Conservation (phyloP, 2,329 filamentous ascomycete genomes). For the Colletotrichum ledebouriae region DNA sequence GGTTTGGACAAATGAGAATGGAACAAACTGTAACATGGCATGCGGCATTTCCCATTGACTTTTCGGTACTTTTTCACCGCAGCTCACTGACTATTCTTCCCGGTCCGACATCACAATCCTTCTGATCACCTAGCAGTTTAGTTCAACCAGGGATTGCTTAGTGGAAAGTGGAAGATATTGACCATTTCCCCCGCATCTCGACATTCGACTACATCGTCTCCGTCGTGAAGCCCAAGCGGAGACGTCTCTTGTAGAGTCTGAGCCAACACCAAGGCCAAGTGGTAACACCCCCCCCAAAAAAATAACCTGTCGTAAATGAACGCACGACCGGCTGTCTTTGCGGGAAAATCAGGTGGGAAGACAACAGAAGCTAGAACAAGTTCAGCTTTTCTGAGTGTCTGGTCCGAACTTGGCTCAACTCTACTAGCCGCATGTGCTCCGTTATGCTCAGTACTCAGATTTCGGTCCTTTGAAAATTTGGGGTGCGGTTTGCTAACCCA, state of each 20-base stretch:
- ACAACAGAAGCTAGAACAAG: background rate
- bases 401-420: background rate
- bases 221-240: background rate
- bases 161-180: no score
- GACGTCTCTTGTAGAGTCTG: background rate
- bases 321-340: background rate
- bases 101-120: background rate
- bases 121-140: background rate
- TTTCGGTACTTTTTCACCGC: background rate
- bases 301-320: no score
- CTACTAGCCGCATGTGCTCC: background rate
- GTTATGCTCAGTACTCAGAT: background rate
- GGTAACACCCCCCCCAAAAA: no score
- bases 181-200: background rate
- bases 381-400: background rate
- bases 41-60: conserved; percentile 2
- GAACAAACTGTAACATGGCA: conserved; percentile 9
- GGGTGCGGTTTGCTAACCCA: background rate
- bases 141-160: background rate
- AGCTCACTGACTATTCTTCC: background rate
- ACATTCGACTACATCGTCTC: background rate
- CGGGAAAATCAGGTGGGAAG: conserved; percentile 1
- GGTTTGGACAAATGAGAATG: background rate
- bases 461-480: background rate
- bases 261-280: background rate